Percentiles rank a stretch among this genome's conserved stretches.
These are phyloP conservation scores for Coemansia sp. DNA, from an alignment of 192 early-diverging fungal species.

Conservation along the genomic window DNA sequence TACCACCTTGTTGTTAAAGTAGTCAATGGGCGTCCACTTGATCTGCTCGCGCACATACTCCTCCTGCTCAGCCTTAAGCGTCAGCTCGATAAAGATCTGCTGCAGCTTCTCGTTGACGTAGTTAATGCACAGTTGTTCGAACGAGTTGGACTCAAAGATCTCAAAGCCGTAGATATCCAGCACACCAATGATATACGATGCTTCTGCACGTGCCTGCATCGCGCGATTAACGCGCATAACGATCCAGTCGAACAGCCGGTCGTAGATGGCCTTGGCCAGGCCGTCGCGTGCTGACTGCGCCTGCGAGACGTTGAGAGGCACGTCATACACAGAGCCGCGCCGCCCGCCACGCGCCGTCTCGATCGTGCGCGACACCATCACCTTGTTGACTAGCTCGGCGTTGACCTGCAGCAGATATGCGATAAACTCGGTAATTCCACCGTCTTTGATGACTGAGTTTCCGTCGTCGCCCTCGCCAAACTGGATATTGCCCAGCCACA, in stretches of 20 bases:
- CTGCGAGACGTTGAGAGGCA: slow-evolving; percentile 88
- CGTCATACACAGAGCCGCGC: slow-evolving; percentile 75
- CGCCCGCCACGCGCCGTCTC: slow-evolving; percentile 75
- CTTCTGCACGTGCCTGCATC: slow-evolving; percentile 61
- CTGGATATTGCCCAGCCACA: slow-evolving; percentile 94
- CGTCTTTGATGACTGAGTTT: slow-evolving; percentile 60
- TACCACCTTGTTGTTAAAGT: slow-evolving; percentile 99
- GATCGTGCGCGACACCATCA: slow-evolving; percentile 65
- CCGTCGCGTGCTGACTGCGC: slow-evolving; percentile 89
- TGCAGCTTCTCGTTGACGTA: slow-evolving; percentile 97
- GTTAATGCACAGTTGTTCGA: slow-evolving; percentile 99
- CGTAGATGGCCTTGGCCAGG: slow-evolving; percentile 90
- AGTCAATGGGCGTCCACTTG: slow-evolving; percentile 98
- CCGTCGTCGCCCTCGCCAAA: slow-evolving; percentile 84
- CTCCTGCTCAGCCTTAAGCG: slow-evolving; percentile 97
- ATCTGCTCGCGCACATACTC: slow-evolving; percentile 96
- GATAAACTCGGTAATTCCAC: slow-evolving; percentile 66
- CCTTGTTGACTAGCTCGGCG: slow-evolving; percentile 60
- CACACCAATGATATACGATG: slow-evolving; percentile 81
- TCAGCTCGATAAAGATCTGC: slow-evolving; percentile 98
- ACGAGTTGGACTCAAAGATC: slow-evolving; percentile 92
- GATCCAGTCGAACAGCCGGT: slow-evolving; percentile 97
- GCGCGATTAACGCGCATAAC: slow-evolving; percentile 89
- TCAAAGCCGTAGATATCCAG: slow-evolving; percentile 99
- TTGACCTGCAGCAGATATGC: slow-evolving; percentile 70